Percentiles rank a stretch among this genome's conserved stretches.
Evolutionary conservation across 768 basidiomycete genomes (phyloP).

Genomic region (Tremella fuciformis): DNA sequence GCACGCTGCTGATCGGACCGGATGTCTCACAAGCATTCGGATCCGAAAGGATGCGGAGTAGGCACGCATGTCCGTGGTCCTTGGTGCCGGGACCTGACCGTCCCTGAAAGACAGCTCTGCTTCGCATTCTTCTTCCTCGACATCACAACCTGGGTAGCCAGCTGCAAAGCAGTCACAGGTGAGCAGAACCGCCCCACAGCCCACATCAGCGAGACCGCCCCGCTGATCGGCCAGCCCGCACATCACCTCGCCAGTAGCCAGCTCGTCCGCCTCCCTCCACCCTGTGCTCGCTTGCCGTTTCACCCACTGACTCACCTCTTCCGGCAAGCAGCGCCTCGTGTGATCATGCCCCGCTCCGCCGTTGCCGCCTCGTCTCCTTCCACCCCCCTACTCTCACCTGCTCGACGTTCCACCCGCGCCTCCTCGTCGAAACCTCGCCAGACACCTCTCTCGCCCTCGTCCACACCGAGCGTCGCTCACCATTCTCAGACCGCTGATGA

Average conservation of each 20-base stretch:
- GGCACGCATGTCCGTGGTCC: neutral
- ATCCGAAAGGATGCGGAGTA: neutral
- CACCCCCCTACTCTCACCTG: neutral
- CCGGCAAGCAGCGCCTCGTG: neutral
- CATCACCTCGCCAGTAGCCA: neutral
- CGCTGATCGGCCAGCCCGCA: no score
- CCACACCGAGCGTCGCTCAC: neutral
- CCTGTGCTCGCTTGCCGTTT: neutral
- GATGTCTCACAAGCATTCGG: no score
- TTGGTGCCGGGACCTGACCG: no score
- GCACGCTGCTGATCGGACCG: no score
- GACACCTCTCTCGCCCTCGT: neutral
- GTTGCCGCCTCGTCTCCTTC: slow-evolving; percentile 1
- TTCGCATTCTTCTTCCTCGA: no score
- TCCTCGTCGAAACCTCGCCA: neutral
- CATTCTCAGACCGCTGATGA: slow-evolving; percentile 38
- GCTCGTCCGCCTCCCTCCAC: neutral
- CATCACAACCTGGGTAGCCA: neutral
- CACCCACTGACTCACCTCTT: neutral
- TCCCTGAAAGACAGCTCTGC: no score
- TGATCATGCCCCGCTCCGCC: slow-evolving; percentile 1
- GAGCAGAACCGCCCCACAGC: no score
- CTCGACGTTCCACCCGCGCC: neutral
- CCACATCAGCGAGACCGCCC: no score
- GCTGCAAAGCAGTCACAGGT: neutral